Base-by-base conservation (phyloP, 306 rosid species). In the Trichosanthes cucumerina region DNA sequence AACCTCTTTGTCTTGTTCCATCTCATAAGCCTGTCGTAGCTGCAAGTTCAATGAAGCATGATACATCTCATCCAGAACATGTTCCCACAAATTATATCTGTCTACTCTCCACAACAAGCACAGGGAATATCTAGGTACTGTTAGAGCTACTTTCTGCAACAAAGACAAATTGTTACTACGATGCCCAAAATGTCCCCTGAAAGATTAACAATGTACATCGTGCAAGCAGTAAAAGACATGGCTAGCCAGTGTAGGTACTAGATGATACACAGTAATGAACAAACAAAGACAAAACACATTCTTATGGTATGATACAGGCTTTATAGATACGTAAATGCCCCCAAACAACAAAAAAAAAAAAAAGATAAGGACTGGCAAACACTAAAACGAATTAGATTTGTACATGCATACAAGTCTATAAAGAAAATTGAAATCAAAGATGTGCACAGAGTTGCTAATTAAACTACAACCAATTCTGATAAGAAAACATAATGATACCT, bases 11-110 rank as follows among this genome's bases (percentile, higher is more conserved):
- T 82, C 82, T 76, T 88, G 85, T 79, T 91, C 93, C 63, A 76
- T 83, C 87, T 92, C 96, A 62, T 81, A 83, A 77, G 87, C 86
- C 66, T 82, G 79, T 83, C 96, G 85, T 60, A 74, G 82, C 83
- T 85, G 84, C 89, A 95, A 85, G 86, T 95, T 95, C 84, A 88
- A 86, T 71, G 97, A 96, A n/a, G 97, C 93, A 41, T 92, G 96
- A 83, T 86, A 86, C 96, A 95, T 88, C 91, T 95, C 97, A 78
- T 91, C 97, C 46, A 92, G 86, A 57, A 88, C 95, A 81, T 84
- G 84, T 76, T 88, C 86, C 92, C 91, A 86, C 50, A 92, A 85
- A 66, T 64, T 52, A 76, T 86, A 83, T 80, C 88, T 88, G 46
- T 89, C 84, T 73, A 92, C 92, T 88, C 87, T 91, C 98, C 98